A percentile compares a stretch with the other conserved stretches of the same genome.
Evolutionary conservation across 768 basidiomycete genomes (phyloP).

Genomic region (Tricholoma saponaceum): DNA sequence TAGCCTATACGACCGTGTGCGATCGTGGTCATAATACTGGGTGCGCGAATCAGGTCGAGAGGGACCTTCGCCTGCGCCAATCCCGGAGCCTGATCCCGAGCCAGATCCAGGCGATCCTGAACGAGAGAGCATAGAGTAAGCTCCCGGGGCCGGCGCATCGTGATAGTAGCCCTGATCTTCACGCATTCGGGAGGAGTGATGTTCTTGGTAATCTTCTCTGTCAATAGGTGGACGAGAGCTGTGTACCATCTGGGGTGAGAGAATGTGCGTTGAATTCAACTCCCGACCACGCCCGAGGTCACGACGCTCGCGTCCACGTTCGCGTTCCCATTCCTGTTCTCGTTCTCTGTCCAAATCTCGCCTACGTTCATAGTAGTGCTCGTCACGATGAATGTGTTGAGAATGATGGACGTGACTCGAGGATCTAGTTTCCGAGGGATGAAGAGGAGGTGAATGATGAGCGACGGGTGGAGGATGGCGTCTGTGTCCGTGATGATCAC

Average conservation of each 20-base stretch:
- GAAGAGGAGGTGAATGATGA: constrained; percentile 33
- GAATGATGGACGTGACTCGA: constrained; percentile 53
- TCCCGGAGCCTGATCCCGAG: constrained; percentile 42
- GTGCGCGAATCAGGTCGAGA: constrained; percentile 50
- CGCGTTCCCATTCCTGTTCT: constrained; percentile 41
- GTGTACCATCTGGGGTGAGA: constrained; percentile 40
- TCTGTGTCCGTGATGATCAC: constrained; percentile 26
- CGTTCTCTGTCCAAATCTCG: constrained; percentile 36
- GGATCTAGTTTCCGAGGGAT: constrained; percentile 30
- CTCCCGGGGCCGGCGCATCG: constrained; percentile 25
- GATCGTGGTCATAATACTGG: constrained; percentile 49
- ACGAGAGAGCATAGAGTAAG: constrained; percentile 41
- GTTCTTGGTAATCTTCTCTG: constrained; percentile 28
- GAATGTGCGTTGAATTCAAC: constrained; percentile 26
- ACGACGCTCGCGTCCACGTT: constrained; percentile 34
- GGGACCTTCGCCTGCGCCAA: constrained; percentile 36
- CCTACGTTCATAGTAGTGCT: constrained; percentile 48
- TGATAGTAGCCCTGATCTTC: constrained; percentile 37
- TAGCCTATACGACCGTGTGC: constrained; percentile 45
- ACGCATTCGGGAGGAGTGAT: constrained; percentile 28
- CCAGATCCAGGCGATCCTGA: constrained; percentile 57
- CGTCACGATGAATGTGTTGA: constrained; percentile 63
- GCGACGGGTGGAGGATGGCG: constrained; percentile 26
- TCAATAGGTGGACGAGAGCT: constrained; percentile 27
- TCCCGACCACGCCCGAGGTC: constrained; percentile 25